Base-by-base conservation (phyloP, 2,329 filamentous ascomycete species). In the Fusarium subglutinans region DNA sequence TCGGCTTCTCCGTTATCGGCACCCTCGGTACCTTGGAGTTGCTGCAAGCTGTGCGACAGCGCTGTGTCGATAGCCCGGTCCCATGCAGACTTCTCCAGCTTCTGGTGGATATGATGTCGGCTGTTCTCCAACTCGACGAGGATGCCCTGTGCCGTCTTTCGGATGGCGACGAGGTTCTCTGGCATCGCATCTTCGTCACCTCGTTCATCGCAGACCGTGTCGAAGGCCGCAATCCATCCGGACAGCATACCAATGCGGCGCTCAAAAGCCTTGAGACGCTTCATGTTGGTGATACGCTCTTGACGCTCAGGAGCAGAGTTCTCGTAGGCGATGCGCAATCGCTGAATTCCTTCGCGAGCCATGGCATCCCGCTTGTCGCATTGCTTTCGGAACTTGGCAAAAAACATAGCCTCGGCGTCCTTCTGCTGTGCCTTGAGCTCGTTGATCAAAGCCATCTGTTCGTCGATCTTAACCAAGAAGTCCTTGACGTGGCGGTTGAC, bases 401-500 rank as follows among this genome's bases (percentile, higher is more conserved):
- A 96, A 56, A 94, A 95, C 8, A 91, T 86, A 43, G 89, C 90
- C 80, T 98, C 96, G 9, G 92, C 92, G 63, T 98, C 94, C 81
- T 95, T 97, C 80, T 98, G 94, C 81, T 98, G 94, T 33, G 93
- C 93, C 84, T 96, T 95, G 63, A 99, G 89, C 81, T 98, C 95
- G 77, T 97, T 98, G 82, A 99, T 99, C 79, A 98, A 84, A n/a
- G 91, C 92, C 88, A 98, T 95, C 82, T 99, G 96, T 84, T 99
- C 96, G 80, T 99, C 96, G 78, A 99, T 99, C 88, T 98, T 98
- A 86, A 98, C 96, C 81, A 99, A 85, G 84, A 98, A 99, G 83
- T 99, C 96, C 86, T 99, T 99, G 79, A 99, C 96, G 84, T 99
- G 96, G 70, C 96, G 93, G 82, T 99, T 98, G 73, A 99, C 96